Evolutionary conservation across 2,329 filamentous ascomycete species (phyloP), one percentile per base, ranked within the genome.

Genomic region (Paracoccidioides brasiliensis): DNA sequence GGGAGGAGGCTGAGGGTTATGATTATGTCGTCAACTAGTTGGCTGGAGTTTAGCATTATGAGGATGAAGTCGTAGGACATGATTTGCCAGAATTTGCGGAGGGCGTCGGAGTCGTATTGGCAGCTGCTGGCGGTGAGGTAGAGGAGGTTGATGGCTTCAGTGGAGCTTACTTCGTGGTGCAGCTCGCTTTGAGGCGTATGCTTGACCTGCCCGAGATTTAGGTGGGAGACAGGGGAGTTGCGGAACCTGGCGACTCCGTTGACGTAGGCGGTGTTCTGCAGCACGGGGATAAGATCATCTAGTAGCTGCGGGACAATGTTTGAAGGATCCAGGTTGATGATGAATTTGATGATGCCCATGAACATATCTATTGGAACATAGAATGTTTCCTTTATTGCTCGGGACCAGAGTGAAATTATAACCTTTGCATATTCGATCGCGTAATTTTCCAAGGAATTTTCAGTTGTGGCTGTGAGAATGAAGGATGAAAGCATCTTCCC

Each of bases 21-120:
- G 3, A 71, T 71, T 49, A 84, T 79, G 48, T 83, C 78, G 5
- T 69, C 64, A n/a, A 80, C 68, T 5, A 76, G 78, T 56, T 83
- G 80, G 43, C 76, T 76, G 58, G 76, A 76, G 60, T 79, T 78
- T 4, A 84, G 69, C 66, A 82, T 78, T 64, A 82, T 74, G 37
- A 83, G 66, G n/a, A 79, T 72, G 61, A 81, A 81, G 38, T 78
- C 76, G 55, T 76, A 77, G 10, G 77, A 73, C 56, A 84, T 76
- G n/a, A 69, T 66, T 37, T 70, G 69, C 82, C 82, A 85, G 61
- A 84, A 78, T 10, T 64, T 68, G 15, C 69, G 64, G 28, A 73
- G 66, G 1, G 75, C 70, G 2, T 69, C 67, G 15, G 74, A 70
- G 4, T 68, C 56, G 32, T 72, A 69, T 5, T 76, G 63, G 56